phyloP scores from a whole-genome alignment of 2,329 filamentous ascomycete species.

The Epichloe typhina region DNA sequence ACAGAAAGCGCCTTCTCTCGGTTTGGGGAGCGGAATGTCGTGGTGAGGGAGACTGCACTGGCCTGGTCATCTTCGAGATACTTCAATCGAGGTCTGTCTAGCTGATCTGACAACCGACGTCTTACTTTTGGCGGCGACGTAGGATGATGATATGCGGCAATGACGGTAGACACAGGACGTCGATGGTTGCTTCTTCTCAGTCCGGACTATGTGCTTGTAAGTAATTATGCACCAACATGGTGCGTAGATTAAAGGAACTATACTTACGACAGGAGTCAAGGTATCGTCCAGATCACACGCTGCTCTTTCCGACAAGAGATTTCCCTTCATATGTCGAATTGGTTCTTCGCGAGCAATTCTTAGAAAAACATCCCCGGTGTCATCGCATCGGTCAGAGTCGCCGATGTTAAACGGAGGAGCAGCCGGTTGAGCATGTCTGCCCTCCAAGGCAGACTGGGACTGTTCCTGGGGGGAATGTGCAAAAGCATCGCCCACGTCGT shows the following conservation, averaged over 20 bases:
- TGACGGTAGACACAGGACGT: conserved; percentile 39
- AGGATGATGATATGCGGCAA: conserved; percentile 31
- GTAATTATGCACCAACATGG: not conserved
- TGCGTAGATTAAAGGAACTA: not conserved
- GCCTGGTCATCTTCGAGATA: conserved; percentile 32
- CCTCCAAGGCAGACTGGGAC: conserved; percentile 39
- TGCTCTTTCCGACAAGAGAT: not conserved
- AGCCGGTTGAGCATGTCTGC: conserved; percentile 11
- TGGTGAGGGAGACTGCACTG: conserved; percentile 26
- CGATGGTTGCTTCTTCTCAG: conserved; percentile 33
- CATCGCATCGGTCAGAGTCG: conserved; percentile 23
- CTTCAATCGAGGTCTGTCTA: conserved; percentile 28
- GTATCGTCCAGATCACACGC: conserved; percentile 15
- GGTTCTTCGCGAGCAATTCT: conserved; percentile 43
- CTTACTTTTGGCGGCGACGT: conserved; percentile 36
- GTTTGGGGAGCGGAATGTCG: conserved; percentile 28
- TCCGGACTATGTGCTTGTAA: conserved; percentile 28
- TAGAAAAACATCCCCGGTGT: conserved; percentile 45
- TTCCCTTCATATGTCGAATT: conserved; percentile 24
- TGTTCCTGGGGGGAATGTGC: conserved; percentile 33
- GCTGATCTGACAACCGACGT: conserved; percentile 45
- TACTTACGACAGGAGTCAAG: conserved; percentile 34
- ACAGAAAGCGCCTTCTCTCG: conserved; percentile 30
- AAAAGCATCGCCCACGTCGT: conserved; percentile 30
- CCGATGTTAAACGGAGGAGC: not conserved